Conservation (phyloP, 768 basidiomycete genomes). For the Serendipita sp. region DNA sequence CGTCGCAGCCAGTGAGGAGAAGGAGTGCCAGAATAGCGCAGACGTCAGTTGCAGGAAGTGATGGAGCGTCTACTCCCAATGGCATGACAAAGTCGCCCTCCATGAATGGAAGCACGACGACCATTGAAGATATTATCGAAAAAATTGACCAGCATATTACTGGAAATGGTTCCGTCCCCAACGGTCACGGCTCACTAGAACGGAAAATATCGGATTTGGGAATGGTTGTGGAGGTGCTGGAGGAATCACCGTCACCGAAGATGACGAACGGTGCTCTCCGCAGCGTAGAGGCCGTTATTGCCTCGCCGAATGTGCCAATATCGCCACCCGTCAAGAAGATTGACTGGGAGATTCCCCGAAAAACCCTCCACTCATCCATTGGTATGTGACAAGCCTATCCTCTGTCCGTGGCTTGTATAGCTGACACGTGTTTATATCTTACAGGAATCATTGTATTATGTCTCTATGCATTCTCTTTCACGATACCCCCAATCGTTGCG, state of each 20-base stretch:
- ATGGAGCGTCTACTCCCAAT: not conserved
- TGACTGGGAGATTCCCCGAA: constrained; percentile 86
- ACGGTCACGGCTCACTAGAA: not conserved
- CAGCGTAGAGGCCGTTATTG: not conserved
- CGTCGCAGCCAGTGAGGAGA: not conserved
- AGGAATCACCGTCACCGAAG: too few relatives aligned
- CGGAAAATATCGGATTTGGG: not conserved
- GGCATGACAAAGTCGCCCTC: not conserved
- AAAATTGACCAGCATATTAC: not conserved
- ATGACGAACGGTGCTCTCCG: too few relatives aligned
- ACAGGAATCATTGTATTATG: constrained; percentile 49
- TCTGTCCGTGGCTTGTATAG: not conserved
- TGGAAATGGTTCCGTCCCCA: not conserved
- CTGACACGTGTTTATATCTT: constrained; percentile 8
- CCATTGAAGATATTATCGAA: not conserved
- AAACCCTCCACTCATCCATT: constrained; percentile 74
- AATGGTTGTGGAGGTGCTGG: too few relatives aligned
- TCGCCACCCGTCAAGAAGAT: constrained; percentile 18
- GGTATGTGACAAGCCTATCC: constrained; percentile 32
- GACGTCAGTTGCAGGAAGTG: not conserved
- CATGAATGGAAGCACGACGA: not conserved
- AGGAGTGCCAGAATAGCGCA: not conserved
- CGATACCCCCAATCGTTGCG: constrained; percentile 36
- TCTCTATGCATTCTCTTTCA: constrained; percentile 35
- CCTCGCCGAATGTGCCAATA: not conserved